Evolutionary conservation across 2,329 filamentous ascomycete genomes (phyloP), one percentile per base, ranked within the genome.

Genomic region (Pyricularia pennisetigena): DNA sequence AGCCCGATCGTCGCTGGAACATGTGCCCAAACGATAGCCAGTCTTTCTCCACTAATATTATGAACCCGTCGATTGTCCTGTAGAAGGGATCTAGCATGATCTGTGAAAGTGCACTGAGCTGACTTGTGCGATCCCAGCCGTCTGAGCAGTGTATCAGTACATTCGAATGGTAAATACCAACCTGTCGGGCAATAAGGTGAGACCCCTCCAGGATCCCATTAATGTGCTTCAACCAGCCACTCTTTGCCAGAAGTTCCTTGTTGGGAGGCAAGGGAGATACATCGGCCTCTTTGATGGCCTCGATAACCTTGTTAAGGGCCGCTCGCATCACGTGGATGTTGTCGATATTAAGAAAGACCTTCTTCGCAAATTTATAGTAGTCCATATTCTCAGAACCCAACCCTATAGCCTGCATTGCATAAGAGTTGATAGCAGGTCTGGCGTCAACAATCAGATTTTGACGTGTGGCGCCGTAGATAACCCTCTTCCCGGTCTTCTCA

Each of bases 261-360:
- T 91, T 97, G 0, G 94, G 94, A 0, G 92, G 88, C 35, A 97
- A 80, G 1, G 91, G 87, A 0, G 92, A 91, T 30, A 97, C 85
- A 76, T 99, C 95, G 2, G 93, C 92, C 73, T 98, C 94, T 75
- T 97, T 97, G 74, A 99, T 82, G 3, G 93, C 90, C 71, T 97
- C 94, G 67, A 97, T 84, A 24, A 99, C 91, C 72, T 90, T 94
- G 73, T 90, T 89, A 41, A 99, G 82, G 1, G 94, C 98, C 70
- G 91, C 90, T 69, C 95, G 87, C 95, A 99, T 99, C 70, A 97
- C 93, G 75, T 99, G 95, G 70, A 99, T 98, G 76, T 99, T 99
- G 77, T 96, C 94, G 74, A 99, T 99, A 71, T 92, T 95, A 68
- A 99, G 85, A 75, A 96, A 99, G 32, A 90, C 90, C 78, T 97